These are phyloP conservation scores for Trypanosomatidae sp. DNA, from an alignment of 208 protist species.

Conservation along the genomic window DNA sequence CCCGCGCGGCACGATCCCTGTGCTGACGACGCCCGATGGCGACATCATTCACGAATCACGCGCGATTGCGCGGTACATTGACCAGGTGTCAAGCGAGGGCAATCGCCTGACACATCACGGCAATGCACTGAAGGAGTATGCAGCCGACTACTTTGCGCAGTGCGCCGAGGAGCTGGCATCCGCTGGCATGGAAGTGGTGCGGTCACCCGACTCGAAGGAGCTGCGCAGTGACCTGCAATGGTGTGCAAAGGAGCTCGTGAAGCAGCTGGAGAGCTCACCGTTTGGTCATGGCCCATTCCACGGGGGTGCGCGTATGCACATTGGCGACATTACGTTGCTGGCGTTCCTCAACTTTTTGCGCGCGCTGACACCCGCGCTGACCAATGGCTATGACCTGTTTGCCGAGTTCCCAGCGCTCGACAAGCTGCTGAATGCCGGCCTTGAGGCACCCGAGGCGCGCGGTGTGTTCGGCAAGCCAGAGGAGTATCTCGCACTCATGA, in stretches of 20 bases:
- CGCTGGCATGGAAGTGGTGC: slow-evolving; percentile 6
- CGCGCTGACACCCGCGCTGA: slow-evolving; percentile 20
- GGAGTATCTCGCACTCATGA: slow-evolving; percentile 14
- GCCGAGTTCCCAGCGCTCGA: slow-evolving; percentile 28
- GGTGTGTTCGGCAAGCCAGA: slow-evolving; percentile 15
- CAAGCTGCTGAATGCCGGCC: slow-evolving; percentile 16
- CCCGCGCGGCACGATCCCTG: slow-evolving; percentile 44
- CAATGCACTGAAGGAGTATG: slow-evolving; percentile 32
- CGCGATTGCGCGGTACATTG: slow-evolving; percentile 49
- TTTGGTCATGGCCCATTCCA: slow-evolving; percentile 54
- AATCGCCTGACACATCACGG: slow-evolving; percentile 16
- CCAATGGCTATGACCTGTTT: slow-evolving; percentile 33
- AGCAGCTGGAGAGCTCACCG: slow-evolving; percentile 21
- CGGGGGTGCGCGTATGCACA: slow-evolving; percentile 31
- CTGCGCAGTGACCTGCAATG: slow-evolving; percentile 25
- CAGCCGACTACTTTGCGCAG: slow-evolving; percentile 20
- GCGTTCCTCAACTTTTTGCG: slow-evolving; percentile 37
- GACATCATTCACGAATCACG: slow-evolving; percentile 49
- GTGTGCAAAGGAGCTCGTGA: slow-evolving; percentile 30
- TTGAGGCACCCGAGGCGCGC: slow-evolving; percentile 14
- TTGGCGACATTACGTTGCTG: slow-evolving; percentile 41
- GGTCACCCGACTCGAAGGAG: slow-evolving; percentile 8
- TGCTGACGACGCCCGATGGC: slow-evolving; percentile 29
- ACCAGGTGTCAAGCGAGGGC: slow-evolving; percentile 7
- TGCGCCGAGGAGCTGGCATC: slow-evolving; percentile 17